These are phyloP conservation scores for Arbutus unedo DNA, from an alignment of 148 eudicot species.

Conservation along the genomic window DNA sequence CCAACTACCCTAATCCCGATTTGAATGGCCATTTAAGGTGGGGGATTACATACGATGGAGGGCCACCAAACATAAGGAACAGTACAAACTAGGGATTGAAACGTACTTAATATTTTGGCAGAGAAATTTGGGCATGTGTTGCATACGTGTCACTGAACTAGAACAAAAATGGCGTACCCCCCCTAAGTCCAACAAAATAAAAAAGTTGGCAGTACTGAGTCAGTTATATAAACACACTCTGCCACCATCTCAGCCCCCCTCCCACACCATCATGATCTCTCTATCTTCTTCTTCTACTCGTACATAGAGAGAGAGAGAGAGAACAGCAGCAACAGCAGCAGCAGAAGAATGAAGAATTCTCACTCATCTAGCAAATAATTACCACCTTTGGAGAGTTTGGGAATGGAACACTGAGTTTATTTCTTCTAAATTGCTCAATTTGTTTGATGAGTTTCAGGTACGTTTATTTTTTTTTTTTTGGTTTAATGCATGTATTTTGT, in stretches of 20 bases:
- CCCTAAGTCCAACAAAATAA: not conserved
- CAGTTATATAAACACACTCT: not conserved
- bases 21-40: not conserved
- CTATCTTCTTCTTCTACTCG: not conserved
- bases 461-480: not conserved
- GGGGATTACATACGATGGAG: not conserved
- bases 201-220: not conserved
- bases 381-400: not conserved
- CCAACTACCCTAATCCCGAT: not conserved
- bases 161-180: not conserved
- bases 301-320: not conserved
- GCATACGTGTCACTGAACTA: slow-evolving; percentile 7
- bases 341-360: not conserved
- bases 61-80: not conserved
- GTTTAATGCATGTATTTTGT: not conserved
- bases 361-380: not conserved
- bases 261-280: not conserved
- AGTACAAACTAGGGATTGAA: slow-evolving; percentile 12
- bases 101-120: not conserved
- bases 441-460: slow-evolving; percentile 9
- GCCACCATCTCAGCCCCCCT: not conserved
- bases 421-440: not conserved
- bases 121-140: slow-evolving; percentile 4
- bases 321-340: no score
- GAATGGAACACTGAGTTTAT: not conserved